Evolutionary conservation across 148 eudicot genomes (phyloP).

Genomic region (Rhododendron griersonianum): DNA sequence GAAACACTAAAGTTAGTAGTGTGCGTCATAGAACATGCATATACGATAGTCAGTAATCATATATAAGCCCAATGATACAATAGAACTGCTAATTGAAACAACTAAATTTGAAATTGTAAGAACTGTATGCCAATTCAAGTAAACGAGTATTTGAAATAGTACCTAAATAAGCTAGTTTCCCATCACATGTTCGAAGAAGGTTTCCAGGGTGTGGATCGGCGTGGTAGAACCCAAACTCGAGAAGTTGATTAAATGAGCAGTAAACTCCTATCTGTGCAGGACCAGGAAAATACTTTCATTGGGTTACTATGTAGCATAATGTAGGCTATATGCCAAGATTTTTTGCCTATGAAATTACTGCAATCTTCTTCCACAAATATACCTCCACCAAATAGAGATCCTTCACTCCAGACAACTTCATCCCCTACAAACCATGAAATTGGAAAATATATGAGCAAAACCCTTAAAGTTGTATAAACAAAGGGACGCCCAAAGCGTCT

Average conservation of each 20-base stretch:
- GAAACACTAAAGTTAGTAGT: not conserved
- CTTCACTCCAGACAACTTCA: slow-evolving; percentile 81
- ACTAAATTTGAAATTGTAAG: not conserved
- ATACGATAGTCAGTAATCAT: not conserved
- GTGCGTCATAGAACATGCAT: not conserved
- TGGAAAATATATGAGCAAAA: not conserved
- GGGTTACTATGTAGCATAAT: not conserved
- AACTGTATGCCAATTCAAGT: not conserved
- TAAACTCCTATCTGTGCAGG: slow-evolving; percentile 59
- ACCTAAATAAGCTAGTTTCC: slow-evolving; percentile 96
- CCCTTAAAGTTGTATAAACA: not conserved
- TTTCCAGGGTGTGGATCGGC: slow-evolving; percentile 99
- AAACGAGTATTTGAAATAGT: slow-evolving; percentile 8
- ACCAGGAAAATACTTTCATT: slow-evolving; percentile 1
- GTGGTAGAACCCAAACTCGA: slow-evolving; percentile 94
- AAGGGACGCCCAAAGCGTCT: not conserved
- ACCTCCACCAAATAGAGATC: slow-evolving; percentile 95
- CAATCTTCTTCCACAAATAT: not conserved
- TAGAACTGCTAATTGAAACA: not conserved
- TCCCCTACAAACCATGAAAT: slow-evolving; percentile 47
- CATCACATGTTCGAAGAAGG: slow-evolving; percentile 83
- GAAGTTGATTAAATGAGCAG: slow-evolving; percentile 96
- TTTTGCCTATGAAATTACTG: not conserved
- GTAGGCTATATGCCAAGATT: not conserved
- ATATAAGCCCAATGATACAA: not conserved